These are phyloP conservation scores for Microcera coccophila DNA, from an alignment of 2,329 filamentous ascomycete genomes.

Conservation along the genomic window DNA sequence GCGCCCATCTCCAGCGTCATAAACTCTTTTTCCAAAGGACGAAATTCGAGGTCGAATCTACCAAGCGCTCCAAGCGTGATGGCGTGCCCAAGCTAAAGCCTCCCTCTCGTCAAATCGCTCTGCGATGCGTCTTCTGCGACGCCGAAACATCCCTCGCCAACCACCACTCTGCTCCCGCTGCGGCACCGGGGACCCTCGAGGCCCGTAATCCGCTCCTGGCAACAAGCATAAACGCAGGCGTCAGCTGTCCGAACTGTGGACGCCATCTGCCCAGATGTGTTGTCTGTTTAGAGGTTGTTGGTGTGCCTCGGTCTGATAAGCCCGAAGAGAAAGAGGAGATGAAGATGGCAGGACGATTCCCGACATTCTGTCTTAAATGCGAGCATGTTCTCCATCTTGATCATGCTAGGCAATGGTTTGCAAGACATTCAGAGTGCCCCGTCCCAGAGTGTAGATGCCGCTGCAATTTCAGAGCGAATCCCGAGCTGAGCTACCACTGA, in stretches of 20 bases:
- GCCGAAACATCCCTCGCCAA: constrained; percentile 51
- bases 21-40: constrained; percentile 70
- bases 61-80: constrained; percentile 62
- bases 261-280: constrained; percentile 64
- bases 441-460: constrained; percentile 65
- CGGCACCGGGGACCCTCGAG: constrained; percentile 30
- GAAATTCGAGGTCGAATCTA: constrained; percentile 74
- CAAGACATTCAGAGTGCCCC: constrained; percentile 61
- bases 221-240: constrained; percentile 55
- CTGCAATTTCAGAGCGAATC: constrained; percentile 59
- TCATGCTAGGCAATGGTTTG: constrained; percentile 65
- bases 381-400: constrained; percentile 66
- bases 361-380: constrained; percentile 66
- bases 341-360: constrained; percentile 54
- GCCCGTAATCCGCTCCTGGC: constrained; percentile 54
- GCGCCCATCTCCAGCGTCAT: constrained; percentile 68
- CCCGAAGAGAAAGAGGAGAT: constrained; percentile 50
- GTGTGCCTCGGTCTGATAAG: constrained; percentile 57
- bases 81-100: constrained; percentile 45
- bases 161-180: constrained; percentile 22
- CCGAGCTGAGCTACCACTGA: constrained; percentile 52
- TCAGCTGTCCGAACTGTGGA: constrained; percentile 64
- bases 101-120: constrained; percentile 64
- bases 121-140: constrained; percentile 76
- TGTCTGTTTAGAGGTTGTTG: constrained; percentile 64